Evolutionary conservation across 352 stramenopile genomes (phyloP).

Genomic region (Phytophthora multivora): DNA sequence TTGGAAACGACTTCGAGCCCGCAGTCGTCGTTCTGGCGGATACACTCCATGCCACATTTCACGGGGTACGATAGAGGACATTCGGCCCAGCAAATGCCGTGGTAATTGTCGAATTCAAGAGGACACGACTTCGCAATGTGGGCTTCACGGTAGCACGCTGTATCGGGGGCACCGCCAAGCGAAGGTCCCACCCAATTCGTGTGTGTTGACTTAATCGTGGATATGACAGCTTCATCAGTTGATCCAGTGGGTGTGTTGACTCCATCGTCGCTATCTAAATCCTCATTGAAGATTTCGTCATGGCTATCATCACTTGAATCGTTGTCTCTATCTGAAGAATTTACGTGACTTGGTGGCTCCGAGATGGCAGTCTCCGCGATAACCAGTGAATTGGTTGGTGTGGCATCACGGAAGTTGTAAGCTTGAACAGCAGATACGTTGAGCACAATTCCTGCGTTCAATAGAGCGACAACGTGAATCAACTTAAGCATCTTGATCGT

Average conservation of each 20-base stretch:
- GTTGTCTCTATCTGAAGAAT: too few relatives aligned
- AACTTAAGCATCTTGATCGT: slow-evolving; percentile 8
- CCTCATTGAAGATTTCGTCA: not conserved
- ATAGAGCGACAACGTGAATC: slow-evolving; percentile 1
- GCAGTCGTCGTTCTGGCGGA: slow-evolving; percentile 45
- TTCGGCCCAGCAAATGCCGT: slow-evolving; percentile 37
- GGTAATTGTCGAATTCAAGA: slow-evolving; percentile 21
- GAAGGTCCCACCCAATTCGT: slow-evolving; percentile 35
- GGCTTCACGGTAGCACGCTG: slow-evolving; percentile 42
- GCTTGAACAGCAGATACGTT: slow-evolving; percentile 4
- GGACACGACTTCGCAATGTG: slow-evolving; percentile 33
- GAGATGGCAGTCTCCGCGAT: not conserved
- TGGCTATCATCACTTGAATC: not conserved
- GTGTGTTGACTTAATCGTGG: slow-evolving; percentile 19
- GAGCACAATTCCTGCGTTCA: slow-evolving; percentile 1
- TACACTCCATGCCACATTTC: slow-evolving; percentile 41
- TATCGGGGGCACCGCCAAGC: slow-evolving; percentile 21
- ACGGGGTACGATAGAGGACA: slow-evolving; percentile 44
- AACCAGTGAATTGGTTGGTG: not conserved
- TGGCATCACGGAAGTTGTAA: slow-evolving; percentile 9
- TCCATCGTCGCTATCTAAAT: slow-evolving; percentile 8
- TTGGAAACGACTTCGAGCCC: slow-evolving; percentile 33
- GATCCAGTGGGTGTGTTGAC: not conserved
- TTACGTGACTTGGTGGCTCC: too few relatives aligned
- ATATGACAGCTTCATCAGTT: not conserved